Percentiles rank a stretch among this genome's conserved stretches.
Conservation (phyloP, 2,329 filamentous ascomycete species). For the Sporothrix sp. region DNA sequence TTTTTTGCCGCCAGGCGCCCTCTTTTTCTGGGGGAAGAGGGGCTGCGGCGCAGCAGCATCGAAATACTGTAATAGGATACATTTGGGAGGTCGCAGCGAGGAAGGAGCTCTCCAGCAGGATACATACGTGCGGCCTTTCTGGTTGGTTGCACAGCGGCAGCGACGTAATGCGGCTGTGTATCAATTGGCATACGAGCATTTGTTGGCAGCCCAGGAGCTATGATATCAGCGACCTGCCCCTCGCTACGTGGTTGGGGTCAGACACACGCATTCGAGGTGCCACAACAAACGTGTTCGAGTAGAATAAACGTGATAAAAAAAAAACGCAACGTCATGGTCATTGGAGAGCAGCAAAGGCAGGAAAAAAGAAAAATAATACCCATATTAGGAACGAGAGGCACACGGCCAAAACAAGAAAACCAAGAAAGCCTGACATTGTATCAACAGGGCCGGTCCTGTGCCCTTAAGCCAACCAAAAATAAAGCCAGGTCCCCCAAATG, state of each 20-base stretch:
- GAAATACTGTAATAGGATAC: neutral
- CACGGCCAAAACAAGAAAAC: neutral
- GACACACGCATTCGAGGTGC: too few species aligned
- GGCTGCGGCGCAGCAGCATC: neutral
- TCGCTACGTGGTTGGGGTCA: too few species aligned
- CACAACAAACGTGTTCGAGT: neutral
- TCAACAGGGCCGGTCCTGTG: neutral
- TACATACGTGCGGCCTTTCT: neutral
- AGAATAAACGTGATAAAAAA: neutral
- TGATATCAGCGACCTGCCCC: conserved; percentile 3
- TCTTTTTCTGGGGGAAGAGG: neutral
- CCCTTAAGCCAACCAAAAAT: neutral
- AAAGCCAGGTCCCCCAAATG: neutral
- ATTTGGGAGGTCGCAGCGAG: too few species aligned
- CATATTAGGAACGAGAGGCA: neutral
- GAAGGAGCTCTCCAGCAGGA: neutral
- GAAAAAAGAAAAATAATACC: neutral
- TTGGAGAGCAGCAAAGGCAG: neutral
- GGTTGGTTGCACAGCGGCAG: too few species aligned
- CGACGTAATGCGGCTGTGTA: too few species aligned
- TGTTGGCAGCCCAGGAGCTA: too few species aligned
- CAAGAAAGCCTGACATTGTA: neutral
- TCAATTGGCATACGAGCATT: too few species aligned
- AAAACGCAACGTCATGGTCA: neutral
- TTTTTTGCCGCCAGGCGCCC: neutral